Percentiles rank a stretch among this genome's conserved stretches.
Conservation (phyloP, 2,329 filamentous ascomycete species). For the Phialophora expanda region DNA sequence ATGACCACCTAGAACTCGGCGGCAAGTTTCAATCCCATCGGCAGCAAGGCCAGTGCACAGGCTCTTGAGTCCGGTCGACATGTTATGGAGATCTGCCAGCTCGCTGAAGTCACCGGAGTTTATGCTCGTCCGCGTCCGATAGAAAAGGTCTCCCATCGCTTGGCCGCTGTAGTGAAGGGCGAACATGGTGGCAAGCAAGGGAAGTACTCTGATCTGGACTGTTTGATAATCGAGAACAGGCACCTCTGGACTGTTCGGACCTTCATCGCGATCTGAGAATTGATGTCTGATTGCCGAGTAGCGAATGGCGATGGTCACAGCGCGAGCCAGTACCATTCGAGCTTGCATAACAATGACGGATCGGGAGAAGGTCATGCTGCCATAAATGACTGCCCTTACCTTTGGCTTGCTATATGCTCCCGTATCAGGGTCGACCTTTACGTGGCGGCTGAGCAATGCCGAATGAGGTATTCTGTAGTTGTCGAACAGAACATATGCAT, state of each 20-base stretch:
- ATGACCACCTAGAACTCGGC: conserved; percentile 65
- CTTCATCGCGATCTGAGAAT: conserved; percentile 50
- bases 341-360: conserved; percentile 50
- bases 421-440: conserved; percentile 53
- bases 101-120: conserved; percentile 56
- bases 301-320: conserved; percentile 58
- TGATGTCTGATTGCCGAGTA: conserved; percentile 57
- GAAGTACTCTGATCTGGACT: no score
- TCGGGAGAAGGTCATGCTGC: conserved; percentile 56
- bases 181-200: conserved; percentile 58
- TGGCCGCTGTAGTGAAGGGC: conserved; percentile 51
- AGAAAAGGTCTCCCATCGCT: conserved; percentile 56
- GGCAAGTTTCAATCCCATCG: conserved; percentile 74
- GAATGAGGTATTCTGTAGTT: conserved; percentile 54
- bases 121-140: conserved; percentile 45
- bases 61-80: conserved; percentile 75
- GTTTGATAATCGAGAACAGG: no score
- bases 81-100: conserved; percentile 74
- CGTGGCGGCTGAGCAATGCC: conserved; percentile 41
- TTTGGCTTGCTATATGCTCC: conserved; percentile 53
- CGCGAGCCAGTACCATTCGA: conserved; percentile 57
- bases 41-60: conserved; percentile 72
- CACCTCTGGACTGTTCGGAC: no score
- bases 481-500: conserved; percentile 60
- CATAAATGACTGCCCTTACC: conserved; percentile 57